A percentile compares a stretch with the other conserved stretches of the same genome.
Evolutionary conservation across 2,329 filamentous ascomycete genomes (phyloP).

Genomic region (Mycosphaerella sp.): DNA sequence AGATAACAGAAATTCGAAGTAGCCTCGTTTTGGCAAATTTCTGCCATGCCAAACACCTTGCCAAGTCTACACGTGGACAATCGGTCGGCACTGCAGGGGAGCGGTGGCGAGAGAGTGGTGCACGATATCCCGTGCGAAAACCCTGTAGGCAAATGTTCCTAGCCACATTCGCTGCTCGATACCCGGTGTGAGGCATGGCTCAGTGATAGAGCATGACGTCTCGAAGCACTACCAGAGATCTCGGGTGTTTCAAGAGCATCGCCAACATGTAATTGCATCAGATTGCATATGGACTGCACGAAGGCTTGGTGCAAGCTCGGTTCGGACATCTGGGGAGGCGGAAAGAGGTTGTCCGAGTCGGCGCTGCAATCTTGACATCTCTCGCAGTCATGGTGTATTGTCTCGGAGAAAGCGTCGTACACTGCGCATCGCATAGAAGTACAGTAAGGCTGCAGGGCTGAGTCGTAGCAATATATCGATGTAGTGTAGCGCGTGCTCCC

Average conservation of each 20-base stretch:
- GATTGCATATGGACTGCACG: neutral
- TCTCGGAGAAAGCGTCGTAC: conserved; percentile 8
- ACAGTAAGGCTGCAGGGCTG: neutral
- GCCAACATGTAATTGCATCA: neutral
- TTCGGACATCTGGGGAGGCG: neutral
- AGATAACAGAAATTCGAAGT: neutral
- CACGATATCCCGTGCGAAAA: neutral
- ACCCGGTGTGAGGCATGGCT: neutral
- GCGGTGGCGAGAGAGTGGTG: neutral
- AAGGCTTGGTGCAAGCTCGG: neutral
- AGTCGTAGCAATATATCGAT: neutral
- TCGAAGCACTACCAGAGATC: neutral
- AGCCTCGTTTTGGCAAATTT: neutral
- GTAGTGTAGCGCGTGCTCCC: neutral
- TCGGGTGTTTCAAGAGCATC: neutral
- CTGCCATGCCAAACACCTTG: neutral
- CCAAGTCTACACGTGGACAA: neutral
- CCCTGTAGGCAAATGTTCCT: neutral
- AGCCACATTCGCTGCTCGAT: neutral
- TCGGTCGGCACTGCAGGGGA: neutral
- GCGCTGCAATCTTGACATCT: neutral
- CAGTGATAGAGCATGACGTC: neutral
- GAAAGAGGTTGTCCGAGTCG: neutral
- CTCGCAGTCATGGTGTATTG: neutral
- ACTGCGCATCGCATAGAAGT: neutral